Conservation (phyloP, 2,329 filamentous ascomycete species). For the Paradendryphiella salina region DNA sequence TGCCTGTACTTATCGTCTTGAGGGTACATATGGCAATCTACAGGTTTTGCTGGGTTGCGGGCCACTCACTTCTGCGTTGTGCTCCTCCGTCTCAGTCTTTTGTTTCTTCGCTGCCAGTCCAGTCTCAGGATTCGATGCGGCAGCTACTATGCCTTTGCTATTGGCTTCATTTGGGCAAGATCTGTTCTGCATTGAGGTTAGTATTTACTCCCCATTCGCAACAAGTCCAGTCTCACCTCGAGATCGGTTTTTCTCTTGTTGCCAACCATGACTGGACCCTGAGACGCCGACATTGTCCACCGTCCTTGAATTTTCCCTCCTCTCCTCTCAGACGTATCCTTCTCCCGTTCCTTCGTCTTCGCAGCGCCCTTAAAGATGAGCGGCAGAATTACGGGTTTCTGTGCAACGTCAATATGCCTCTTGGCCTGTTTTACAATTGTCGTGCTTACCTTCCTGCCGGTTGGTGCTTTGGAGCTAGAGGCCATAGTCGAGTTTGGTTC, state of each 20-base stretch:
- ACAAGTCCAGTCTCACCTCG: slow-evolving; percentile 4
- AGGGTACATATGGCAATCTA: not conserved
- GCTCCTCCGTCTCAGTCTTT: not conserved
- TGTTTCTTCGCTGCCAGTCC: slow-evolving; percentile 6
- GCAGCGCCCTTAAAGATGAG: not conserved
- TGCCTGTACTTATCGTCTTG: not conserved
- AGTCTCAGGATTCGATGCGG: not conserved
- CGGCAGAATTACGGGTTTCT: not conserved
- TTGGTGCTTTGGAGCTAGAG: slow-evolving; percentile 5
- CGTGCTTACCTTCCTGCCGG: slow-evolving; percentile 14
- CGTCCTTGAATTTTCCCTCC: no score
- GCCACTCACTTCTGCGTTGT: not conserved
- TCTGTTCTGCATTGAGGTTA: not conserved
- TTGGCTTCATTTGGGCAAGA: not conserved
- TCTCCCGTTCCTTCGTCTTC: not conserved
- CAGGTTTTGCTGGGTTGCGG: not conserved
- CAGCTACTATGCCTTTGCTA: not conserved
- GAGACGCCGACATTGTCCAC: not conserved
- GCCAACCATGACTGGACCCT: not conserved
- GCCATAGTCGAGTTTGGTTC: not conserved
- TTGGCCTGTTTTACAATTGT: not conserved
- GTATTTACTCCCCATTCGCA: not conserved
- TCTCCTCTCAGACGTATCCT: not conserved
- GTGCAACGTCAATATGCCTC: not conserved
- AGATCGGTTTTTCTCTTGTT: slow-evolving; percentile 15